Base-by-base conservation (phyloP, 2,329 filamentous ascomycete genomes). In the Fusarium neocosmosporiellum region DNA sequence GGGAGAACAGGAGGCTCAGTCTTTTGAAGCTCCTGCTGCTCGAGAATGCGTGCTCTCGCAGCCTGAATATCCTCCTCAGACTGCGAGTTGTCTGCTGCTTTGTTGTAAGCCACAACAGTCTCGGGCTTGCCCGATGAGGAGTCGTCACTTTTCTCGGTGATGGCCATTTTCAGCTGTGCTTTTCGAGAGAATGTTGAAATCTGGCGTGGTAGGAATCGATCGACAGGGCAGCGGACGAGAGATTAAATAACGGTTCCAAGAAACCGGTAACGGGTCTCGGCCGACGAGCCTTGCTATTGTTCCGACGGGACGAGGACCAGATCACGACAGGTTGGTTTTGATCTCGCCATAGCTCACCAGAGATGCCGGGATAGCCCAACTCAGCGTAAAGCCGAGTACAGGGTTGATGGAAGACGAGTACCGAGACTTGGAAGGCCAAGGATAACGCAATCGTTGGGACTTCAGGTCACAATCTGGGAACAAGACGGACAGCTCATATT, bases 11-110 rank as follows among this genome's bases (percentile, higher is more conserved):
- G 67, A 9, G 68, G 68, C 2, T 70, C 68, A 3, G 68, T 70
- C 53, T 68, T 70, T 50, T 68, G 57, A 53, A 70, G 68, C 33
- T 70, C 65, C 22, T 65, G 65, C 24, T 65, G 68, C 37, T 70
- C 57, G n/a, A 68, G 36, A 18, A 70, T 67, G 5, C 65, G 67
- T 2, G 54, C 59, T 11, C 67, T 61, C 4, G 58, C 41, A 16
- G 46, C 60, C 8, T 63, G 39, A 18, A 62, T 20, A 27, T 67
- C 65, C 16, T 70, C 59, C 13, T 66, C 65, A 11, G 55, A 58
- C 41, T 57, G 54, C 1, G 54, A 57, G 22, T 57, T 57, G 10
- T 57, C 34, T 13, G 34, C 22, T 27, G 54, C 54, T 1, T 24
- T 36, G 10, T 27, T 24, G 6, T 57, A 57, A 20, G 54, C 31